Evolutionary conservation across 352 stramenopile species (phyloP).

Genomic region (Pythium grandisporangium): DNA sequence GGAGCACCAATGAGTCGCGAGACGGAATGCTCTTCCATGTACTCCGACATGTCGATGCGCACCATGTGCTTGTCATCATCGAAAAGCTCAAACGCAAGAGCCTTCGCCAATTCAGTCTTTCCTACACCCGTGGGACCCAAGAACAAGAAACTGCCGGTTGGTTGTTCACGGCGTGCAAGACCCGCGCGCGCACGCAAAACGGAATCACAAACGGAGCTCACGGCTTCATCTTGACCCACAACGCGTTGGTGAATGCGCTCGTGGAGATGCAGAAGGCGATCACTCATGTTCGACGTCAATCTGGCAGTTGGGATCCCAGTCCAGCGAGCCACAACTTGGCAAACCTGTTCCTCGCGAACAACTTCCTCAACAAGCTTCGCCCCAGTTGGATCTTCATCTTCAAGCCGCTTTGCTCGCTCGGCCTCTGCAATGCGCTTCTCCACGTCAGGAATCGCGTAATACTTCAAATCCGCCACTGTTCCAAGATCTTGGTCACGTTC

Average conservation of each 20-base stretch:
- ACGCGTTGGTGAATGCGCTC: constrained; percentile 87
- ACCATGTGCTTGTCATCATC: constrained; percentile 94
- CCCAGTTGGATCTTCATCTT: constrained; percentile 44
- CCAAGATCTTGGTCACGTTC: constrained; percentile 94
- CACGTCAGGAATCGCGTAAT: constrained; percentile 91
- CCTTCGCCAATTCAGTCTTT: constrained; percentile 95
- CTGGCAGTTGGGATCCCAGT: constrained; percentile 87
- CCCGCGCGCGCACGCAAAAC: constrained; percentile 91
- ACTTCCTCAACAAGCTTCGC: constrained; percentile 80
- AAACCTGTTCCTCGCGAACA: constrained; percentile 85
- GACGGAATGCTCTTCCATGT: constrained; percentile 96
- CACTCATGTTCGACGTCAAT: constrained; percentile 65
- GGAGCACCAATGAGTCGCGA: constrained; percentile 90
- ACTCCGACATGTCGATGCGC: constrained; percentile 97
- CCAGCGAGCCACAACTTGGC: constrained; percentile 84
- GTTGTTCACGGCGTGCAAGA: constrained; percentile 76
- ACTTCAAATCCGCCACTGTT: constrained; percentile 94
- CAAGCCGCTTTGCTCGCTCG: constrained; percentile 56
- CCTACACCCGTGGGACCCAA: constrained; percentile 93
- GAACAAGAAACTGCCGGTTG: constrained; percentile 95
- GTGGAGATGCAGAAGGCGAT: constrained; percentile 77
- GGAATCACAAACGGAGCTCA: constrained; percentile 87
- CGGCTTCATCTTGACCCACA: constrained; percentile 91
- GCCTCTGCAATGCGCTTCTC: constrained; percentile 80
- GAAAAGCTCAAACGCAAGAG: constrained; percentile 92